Evolutionary conservation across 2,329 filamentous ascomycete species (phyloP), one percentile per base, ranked within the genome.

Genomic region (Cytospora schulzeri): DNA sequence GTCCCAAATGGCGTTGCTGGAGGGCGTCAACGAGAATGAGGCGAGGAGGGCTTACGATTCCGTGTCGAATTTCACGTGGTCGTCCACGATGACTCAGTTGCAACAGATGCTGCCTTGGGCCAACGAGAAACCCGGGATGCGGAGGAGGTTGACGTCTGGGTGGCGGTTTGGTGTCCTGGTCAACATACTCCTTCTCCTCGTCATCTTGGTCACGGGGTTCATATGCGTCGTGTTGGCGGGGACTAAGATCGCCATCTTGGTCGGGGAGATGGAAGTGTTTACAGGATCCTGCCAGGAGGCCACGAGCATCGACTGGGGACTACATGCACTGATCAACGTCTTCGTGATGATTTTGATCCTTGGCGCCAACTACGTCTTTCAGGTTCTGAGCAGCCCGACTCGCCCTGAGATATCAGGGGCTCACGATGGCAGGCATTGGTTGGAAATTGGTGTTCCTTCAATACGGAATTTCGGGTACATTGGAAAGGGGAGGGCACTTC

Each of bases 401-500:
- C 77, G 83, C 50, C 71, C 71, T 14, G 83, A 85, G 68, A 70
- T 86, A 11, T 74, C 78, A 31, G 71, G 68, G 15, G 83, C 83
- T 6, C 84, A 86, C 67, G 73, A 72, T 14, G 74, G 72, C 38
- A 76, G 74, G 68, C 73, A 70, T 53, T 85, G 82, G 83, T 71
- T 86, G 58, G 82, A 86, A 66, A 81, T 86, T 31, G 83, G 83
- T 8, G 76, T 85, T 22, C 80, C 83, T 8, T 84, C 83, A 14
- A 58, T 84, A 31, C 77, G 82, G 57, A 86, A 86, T 68, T 71
- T 84, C 3, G 62, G 68, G 15, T 71, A 77, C 60, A 79, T 85
- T 60, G 78, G 79, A 19, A 71, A 71, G n/a, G 72, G 75, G 17
- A 74, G 81, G 63, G 74, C 76, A 26, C 52, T 76, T 17, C 62